Evolutionary conservation across 768 basidiomycete genomes (phyloP).

Genomic region (Xanthoconium purpureum): DNA sequence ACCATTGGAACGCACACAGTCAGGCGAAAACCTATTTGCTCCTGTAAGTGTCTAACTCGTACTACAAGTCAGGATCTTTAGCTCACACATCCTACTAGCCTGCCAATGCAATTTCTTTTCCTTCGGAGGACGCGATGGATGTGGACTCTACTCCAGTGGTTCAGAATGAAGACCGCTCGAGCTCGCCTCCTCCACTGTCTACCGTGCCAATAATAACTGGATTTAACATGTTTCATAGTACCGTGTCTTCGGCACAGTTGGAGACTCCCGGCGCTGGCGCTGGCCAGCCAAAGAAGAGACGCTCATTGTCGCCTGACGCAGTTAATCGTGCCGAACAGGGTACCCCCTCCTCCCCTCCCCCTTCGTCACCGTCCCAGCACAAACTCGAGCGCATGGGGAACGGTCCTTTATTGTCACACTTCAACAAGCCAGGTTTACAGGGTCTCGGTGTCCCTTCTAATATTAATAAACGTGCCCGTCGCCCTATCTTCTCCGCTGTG

Average conservation of each 20-base stretch:
- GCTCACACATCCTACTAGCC: slow-evolving; percentile 30
- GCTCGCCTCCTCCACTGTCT: slow-evolving; percentile 40
- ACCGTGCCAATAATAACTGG: slow-evolving; percentile 49
- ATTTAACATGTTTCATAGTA: slow-evolving; percentile 65
- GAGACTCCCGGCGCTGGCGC: slow-evolving; percentile 41
- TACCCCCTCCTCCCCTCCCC: slow-evolving; percentile 47
- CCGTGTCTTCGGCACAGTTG: slow-evolving; percentile 47
- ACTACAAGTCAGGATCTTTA: background rate
- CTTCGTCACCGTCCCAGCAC: slow-evolving; percentile 46
- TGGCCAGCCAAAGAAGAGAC: slow-evolving; percentile 51
- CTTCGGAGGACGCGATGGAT: slow-evolving; percentile 73
- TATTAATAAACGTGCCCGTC: slow-evolving; percentile 56
- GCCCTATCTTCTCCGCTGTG: slow-evolving; percentile 66
- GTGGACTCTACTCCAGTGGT: slow-evolving; percentile 57
- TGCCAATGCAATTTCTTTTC: slow-evolving; percentile 38
- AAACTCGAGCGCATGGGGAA: slow-evolving; percentile 45
- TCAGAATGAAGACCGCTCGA: slow-evolving; percentile 31
- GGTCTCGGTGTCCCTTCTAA: slow-evolving; percentile 56
- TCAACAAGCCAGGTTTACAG: slow-evolving; percentile 51
- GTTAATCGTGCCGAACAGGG: slow-evolving; percentile 38
- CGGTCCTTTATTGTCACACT: slow-evolving; percentile 32
- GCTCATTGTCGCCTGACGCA: slow-evolving; percentile 56
- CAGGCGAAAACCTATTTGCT: slow-evolving; percentile 28
- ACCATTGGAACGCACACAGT: slow-evolving; percentile 18
- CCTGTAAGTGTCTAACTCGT: slow-evolving; percentile 22